These are phyloP conservation scores for Macrocystidia cucumis DNA, from an alignment of 1,284 basidiomycete genomes.

Conservation along the genomic window DNA sequence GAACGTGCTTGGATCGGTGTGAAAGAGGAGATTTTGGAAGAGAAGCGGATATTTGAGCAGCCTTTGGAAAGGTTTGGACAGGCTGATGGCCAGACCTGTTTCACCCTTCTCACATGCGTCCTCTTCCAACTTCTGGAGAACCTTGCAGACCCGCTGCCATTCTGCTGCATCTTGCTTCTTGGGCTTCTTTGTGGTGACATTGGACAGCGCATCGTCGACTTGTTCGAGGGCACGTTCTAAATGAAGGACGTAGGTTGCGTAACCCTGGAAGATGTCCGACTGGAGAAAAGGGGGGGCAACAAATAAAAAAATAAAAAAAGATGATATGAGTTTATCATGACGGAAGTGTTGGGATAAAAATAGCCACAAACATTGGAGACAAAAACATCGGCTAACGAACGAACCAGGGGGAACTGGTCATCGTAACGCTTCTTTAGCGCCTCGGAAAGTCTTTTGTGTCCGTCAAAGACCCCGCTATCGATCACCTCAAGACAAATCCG, in stretches of 20 bases:
- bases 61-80: conserved; percentile 96
- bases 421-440: conserved; percentile 84
- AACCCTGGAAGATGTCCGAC: conserved; percentile 89
- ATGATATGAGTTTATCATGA: conserved; percentile 11
- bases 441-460: conserved; percentile 78
- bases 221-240: conserved; percentile 85
- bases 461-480: conserved; percentile 77
- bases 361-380: conserved; percentile 72
- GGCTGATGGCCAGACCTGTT: conserved; percentile 87
- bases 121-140: conserved; percentile 72
- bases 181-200: conserved; percentile 60
- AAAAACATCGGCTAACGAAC: conserved; percentile 89
- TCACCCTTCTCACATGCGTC: conserved; percentile 81
- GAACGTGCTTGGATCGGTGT: conserved; percentile 93
- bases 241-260: conserved; percentile 87
- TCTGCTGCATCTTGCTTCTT: conserved; percentile 75
- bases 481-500: conserved; percentile 81
- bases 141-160: conserved; percentile 67
- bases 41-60: conserved; percentile 95
- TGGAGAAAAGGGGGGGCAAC: conserved; percentile 22
- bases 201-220: conserved; percentile 74
- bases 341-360: conserved; percentile 7
- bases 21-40: conserved; percentile 95
- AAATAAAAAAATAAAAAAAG: conserved; percentile 1
- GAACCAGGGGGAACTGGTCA: conserved; percentile 87